Conservation (phyloP, 495 filamentous ascomycete genomes). For the Parathielavia hyrcaniae region DNA sequence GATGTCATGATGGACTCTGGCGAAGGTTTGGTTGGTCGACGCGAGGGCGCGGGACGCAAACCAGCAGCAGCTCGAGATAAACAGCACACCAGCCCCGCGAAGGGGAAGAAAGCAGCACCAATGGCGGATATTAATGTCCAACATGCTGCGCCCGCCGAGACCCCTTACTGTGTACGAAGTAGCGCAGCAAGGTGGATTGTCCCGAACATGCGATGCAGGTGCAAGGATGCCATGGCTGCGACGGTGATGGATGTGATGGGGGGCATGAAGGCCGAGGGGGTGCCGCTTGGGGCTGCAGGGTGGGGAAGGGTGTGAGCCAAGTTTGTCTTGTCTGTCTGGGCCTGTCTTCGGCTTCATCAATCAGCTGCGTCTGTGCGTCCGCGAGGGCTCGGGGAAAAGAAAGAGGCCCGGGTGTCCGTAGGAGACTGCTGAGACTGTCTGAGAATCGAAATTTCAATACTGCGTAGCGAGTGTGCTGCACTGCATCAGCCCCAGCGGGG, state of each 20-base stretch:
- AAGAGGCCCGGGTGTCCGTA: no score
- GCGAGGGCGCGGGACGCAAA: slow-evolving; percentile 20
- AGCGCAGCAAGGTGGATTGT: no score
- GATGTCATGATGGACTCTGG: slow-evolving; percentile 25
- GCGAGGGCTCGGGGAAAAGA: neutral
- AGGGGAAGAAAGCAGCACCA: slow-evolving; percentile 23
- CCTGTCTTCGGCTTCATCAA: no score
- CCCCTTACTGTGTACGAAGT: no score
- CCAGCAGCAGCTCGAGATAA: slow-evolving; percentile 18
- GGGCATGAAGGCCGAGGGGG: slow-evolving; percentile 28
- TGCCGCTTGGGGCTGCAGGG: slow-evolving; percentile 22
- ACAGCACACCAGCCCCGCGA: slow-evolving; percentile 18
- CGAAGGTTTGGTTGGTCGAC: slow-evolving; percentile 26
- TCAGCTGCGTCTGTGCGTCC: slow-evolving; percentile 12
- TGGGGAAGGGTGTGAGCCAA: slow-evolving; percentile 23
- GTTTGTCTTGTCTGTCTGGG: no score
- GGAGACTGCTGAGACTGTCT: no score
- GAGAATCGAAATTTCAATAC: no score
- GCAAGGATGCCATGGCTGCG: slow-evolving; percentile 29
- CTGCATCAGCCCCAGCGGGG: slow-evolving; percentile 2
- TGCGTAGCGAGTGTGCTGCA: no score
- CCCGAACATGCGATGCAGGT: slow-evolving; percentile 23
- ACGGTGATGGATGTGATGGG: slow-evolving; percentile 29
- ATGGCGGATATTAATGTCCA: slow-evolving; percentile 32
- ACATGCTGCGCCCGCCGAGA: slow-evolving; percentile 12